These are phyloP conservation scores for Saturnispora besseyi DNA, from an alignment of 805 yeast genomes.

Conservation along the genomic window DNA sequence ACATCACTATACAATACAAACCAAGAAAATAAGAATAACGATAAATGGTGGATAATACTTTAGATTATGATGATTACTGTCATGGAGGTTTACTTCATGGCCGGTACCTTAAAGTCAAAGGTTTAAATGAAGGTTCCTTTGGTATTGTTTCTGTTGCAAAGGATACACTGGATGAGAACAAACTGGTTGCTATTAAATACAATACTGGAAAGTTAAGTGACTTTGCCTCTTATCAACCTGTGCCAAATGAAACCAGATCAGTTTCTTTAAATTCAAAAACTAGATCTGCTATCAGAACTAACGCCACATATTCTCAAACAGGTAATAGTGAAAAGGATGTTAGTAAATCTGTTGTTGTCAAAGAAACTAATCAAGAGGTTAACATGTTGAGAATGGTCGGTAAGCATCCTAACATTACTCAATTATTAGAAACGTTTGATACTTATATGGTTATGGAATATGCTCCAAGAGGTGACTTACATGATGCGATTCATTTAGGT, in stretches of 20 bases:
- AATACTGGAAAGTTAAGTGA: constrained; percentile 51
- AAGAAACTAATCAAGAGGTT: constrained; percentile 63
- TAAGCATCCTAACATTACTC: constrained; percentile 38
- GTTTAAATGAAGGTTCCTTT: constrained; percentile 86
- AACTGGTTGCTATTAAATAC: constrained; percentile 77
- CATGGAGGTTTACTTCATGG: constrained; percentile 42
- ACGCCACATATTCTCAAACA: constrained; percentile 11
- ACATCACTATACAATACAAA: background rate
- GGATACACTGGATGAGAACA: constrained; percentile 41
- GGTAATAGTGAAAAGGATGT: constrained; percentile 11
- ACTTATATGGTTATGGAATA: constrained; percentile 59
- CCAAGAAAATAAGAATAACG: background rate
- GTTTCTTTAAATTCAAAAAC: constrained; percentile 14
- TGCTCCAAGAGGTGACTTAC: constrained; percentile 81
- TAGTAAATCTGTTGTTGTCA: constrained; percentile 31
- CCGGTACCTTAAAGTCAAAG: constrained; percentile 60
- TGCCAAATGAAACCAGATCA: constrained; percentile 10
- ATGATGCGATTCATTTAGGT: constrained; percentile 63
- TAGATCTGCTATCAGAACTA: constrained; percentile 8
- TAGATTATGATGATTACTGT: constrained; percentile 24
- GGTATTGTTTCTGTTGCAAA: constrained; percentile 86
- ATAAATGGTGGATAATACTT: constrained; percentile 1
- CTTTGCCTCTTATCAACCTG: constrained; percentile 23
- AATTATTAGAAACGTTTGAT: constrained; percentile 41
- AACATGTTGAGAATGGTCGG: constrained; percentile 57